These are phyloP conservation scores for Diutina mesorugosa DNA, from an alignment of 1,139 yeast species.

Conservation along the genomic window DNA sequence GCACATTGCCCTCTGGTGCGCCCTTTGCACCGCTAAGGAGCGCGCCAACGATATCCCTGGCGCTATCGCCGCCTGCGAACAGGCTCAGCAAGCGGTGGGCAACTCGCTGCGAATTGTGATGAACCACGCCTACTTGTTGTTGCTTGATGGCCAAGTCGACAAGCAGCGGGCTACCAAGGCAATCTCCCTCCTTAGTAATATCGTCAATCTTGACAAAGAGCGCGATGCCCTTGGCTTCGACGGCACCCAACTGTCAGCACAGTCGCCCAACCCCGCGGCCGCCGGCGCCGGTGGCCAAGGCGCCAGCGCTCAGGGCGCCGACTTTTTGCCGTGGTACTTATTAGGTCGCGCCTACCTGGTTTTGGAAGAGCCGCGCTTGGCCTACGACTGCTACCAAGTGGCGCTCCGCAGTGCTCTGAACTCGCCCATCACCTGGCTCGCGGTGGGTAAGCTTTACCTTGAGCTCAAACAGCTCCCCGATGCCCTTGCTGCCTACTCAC, in stretches of 20 bases:
- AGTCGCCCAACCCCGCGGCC: background rate
- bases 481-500: constrained; percentile 55
- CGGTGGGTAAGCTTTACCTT: constrained; percentile 49
- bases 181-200: constrained; percentile 17
- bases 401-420: constrained; percentile 43
- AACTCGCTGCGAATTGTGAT: constrained; percentile 29
- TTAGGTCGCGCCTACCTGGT: constrained; percentile 40
- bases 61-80: constrained; percentile 35
- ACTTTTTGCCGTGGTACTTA: constrained; percentile 47
- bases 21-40: constrained; percentile 37
- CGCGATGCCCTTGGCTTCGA: constrained; percentile 11
- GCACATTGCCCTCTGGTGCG: constrained; percentile 39
- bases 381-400: constrained; percentile 45
- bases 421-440: constrained; percentile 51
- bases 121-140: constrained; percentile 33
- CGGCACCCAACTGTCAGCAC: background rate
- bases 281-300: background rate
- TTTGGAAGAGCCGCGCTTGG: constrained; percentile 33
- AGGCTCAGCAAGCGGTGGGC: constrained; percentile 32
- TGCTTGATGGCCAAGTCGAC: constrained; percentile 11
- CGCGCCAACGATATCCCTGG: constrained; percentile 33
- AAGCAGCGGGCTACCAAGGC: background rate
- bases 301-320: constrained; percentile 18
- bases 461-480: constrained; percentile 49
- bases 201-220: constrained; percentile 1